Base-by-base conservation (phyloP, 768 basidiomycete species). In the Royoungia palumana region DNA sequence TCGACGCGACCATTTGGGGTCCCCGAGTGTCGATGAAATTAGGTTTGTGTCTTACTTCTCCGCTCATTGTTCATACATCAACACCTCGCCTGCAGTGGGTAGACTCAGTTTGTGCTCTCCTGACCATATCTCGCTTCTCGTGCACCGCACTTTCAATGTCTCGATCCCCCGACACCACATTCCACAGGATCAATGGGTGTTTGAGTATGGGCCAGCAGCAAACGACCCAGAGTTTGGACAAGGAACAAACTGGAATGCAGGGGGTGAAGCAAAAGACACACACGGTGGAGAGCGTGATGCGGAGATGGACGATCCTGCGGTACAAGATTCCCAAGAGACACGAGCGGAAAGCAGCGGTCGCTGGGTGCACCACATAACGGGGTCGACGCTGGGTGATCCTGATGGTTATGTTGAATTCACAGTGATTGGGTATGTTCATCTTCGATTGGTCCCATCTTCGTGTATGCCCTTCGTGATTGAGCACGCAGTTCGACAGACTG, bases 131-230 rank as follows among this genome's bases (percentile, higher is more conserved):
- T 90, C 93, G 1, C 75, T 97, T 14, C 87, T 97, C 28, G 76
- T 94, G 4, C 89, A 94, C 58, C 82, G 83, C 21, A 96, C 90
- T 6, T 97, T 96, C 75, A 97, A 97, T 66, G 87, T 89, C 16
- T 94, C 94, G 17, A 94, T 97, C 68, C 94, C 94, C 3, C 81
- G 88, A 47, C 82, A 89, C 61, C 93, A 96, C 65, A 93, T 97
- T 55, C 89, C 90, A 3, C 74, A 72, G 22, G 83, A 87, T 27
- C 68, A 78, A 50, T 94, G 89, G 85, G 77, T 81, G 48, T 97
- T 95, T 60, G 89, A 94, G 67, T 87, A 91, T 55, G 90, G 85
- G 5, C 76, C 87, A 0, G 81, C 84, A 11, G 87, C 88, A 62
- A 88, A 87, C 56, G 87, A 91, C 54, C 84, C 87, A 10, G 85